These are phyloP conservation scores for Malus hybrid DNA, from an alignment of 331 rosid genomes.

Conservation along the genomic window DNA sequence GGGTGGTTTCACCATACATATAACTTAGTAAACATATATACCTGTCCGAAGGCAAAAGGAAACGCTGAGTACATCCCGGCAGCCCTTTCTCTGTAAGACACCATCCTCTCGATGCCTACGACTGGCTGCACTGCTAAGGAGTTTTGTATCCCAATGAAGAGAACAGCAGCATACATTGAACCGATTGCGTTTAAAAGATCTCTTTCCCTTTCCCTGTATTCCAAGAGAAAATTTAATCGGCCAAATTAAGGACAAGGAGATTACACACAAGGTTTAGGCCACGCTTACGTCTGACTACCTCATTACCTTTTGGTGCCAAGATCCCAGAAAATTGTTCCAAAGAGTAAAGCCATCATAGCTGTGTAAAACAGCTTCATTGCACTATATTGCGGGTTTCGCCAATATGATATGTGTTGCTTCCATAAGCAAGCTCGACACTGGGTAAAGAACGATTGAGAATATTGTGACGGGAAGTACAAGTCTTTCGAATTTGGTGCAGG, in stretches of 20 bases:
- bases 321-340: too few relatives aligned
- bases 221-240: not conserved
- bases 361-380: too few relatives aligned
- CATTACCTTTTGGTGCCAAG: conserved; percentile 27
- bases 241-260: not conserved
- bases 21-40: not conserved
- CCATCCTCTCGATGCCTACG: conserved; percentile 52
- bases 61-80: conserved; percentile 29
- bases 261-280: not conserved
- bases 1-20: fast-evolving
- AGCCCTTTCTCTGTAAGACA: conserved; percentile 48
- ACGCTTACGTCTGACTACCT: not conserved
- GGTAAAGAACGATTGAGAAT: too few relatives aligned
- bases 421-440: too few relatives aligned
- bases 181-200: conserved; percentile 48
- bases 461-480: too few relatives aligned
- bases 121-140: conserved; percentile 52
- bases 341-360: too few relatives aligned
- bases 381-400: too few relatives aligned
- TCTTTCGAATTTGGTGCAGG: too few relatives aligned
- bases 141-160: conserved; percentile 54
- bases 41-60: conserved; percentile 50
- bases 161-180: conserved; percentile 54
- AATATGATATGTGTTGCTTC: too few relatives aligned
- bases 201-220: conserved; percentile 18